Conservation (phyloP, 1,139 yeast species). For the Zygoascus sp. region DNA sequence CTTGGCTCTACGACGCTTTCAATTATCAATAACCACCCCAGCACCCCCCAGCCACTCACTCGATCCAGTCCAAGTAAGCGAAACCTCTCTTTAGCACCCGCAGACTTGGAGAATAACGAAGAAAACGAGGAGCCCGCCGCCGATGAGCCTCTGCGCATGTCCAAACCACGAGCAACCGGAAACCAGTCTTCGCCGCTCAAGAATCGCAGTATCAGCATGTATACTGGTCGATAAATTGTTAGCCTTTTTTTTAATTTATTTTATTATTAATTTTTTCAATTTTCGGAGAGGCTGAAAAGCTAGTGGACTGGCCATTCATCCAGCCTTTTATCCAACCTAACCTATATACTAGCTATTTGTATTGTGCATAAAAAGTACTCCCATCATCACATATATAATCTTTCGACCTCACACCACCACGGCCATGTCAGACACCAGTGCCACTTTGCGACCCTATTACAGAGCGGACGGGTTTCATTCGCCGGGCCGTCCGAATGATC, state of each 20-base stretch:
- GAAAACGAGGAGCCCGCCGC: conserved; percentile 6
- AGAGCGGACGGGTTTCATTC: conserved; percentile 61
- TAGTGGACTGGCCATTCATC: too few species aligned
- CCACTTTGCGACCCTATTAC: conserved; percentile 60
- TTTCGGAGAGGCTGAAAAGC: too few species aligned
- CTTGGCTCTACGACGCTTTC: conserved; percentile 34
- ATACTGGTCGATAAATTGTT: conserved; percentile 8
- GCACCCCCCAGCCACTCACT: conserved; percentile 13
- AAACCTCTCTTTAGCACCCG: conserved; percentile 28
- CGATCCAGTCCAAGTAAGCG: conserved; percentile 20
- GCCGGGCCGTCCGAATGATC: conserved; percentile 21
- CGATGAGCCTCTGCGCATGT: conserved; percentile 12
- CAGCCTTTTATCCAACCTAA: too few species aligned
- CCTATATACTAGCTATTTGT: too few species aligned
- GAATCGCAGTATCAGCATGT: conserved; percentile 33
- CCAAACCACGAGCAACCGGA: conserved; percentile 16
- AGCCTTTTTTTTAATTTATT: neutral
- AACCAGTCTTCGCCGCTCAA: conserved; percentile 10
- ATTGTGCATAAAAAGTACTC: too few species aligned
- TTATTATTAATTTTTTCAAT: neutral
- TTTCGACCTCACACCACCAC: neutral
- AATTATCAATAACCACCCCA: conserved; percentile 23
- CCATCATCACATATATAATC: too few species aligned
- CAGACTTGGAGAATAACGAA: conserved; percentile 4
- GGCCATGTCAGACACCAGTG: conserved; percentile 17